Conservation (phyloP, 371 early-diverging fungal genomes). For the Circinella minor region DNA sequence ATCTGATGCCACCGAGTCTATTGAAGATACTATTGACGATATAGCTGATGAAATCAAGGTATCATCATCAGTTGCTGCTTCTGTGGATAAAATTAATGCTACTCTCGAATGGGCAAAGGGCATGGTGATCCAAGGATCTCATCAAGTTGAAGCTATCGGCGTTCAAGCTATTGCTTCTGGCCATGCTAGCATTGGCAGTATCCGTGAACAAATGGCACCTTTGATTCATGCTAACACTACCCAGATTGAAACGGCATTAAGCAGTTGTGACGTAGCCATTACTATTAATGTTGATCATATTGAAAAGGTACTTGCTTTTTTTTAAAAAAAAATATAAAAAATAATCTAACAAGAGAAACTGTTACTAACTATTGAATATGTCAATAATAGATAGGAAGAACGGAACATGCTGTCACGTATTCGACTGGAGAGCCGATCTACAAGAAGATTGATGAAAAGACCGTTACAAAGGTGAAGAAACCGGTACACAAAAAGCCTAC, state of each 20-base stretch:
- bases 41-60: not conserved
- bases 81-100: not conserved
- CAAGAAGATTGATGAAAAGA: not conserved
- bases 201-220: constrained; percentile 2
- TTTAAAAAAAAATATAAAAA: too few relatives aligned
- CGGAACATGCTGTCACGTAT: not conserved
- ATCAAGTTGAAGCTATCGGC: constrained; percentile 18
- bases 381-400: not conserved
- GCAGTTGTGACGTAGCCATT: constrained; percentile 6
- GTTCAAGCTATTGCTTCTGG: constrained; percentile 15
- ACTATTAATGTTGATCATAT: constrained; percentile 1
- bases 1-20: constrained; percentile 24
- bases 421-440: too few relatives aligned
- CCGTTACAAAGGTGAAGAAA: not conserved
- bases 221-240: constrained; percentile 13
- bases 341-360: too few relatives aligned
- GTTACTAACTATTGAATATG: too few relatives aligned
- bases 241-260: constrained; percentile 12
- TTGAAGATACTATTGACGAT: not conserved
- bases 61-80: not conserved
- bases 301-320: constrained; percentile 6
- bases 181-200: not conserved
- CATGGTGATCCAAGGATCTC: constrained; percentile 10
- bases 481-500: not conserved
- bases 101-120: constrained; percentile 19